These are phyloP conservation scores for Saccharomycodes ludwigii DNA, from an alignment of 805 yeast species.

Conservation along the genomic window DNA sequence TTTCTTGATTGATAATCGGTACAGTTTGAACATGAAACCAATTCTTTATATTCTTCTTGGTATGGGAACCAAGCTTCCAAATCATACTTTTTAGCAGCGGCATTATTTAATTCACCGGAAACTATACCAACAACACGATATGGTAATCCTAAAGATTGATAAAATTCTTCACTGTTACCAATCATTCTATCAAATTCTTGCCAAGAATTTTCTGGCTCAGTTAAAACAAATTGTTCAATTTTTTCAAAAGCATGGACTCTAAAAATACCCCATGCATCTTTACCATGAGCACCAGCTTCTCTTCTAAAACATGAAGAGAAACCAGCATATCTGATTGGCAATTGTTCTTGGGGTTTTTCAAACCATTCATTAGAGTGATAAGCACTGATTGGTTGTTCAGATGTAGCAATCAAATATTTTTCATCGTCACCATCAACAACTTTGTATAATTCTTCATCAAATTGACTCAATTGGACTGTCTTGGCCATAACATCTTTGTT, in stretches of 20 bases:
- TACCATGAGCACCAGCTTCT: conserved; percentile 99
- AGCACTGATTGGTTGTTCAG: conserved; percentile 98
- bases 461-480: conserved; percentile 95
- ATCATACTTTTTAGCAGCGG: conserved; percentile 98
- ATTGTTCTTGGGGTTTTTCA: conserved; percentile 91
- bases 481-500: conserved; percentile 99
- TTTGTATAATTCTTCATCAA: conserved; percentile 96
- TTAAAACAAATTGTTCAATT: conserved; percentile 88
- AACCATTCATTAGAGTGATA: conserved; percentile 98
- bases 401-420: conserved; percentile 94
- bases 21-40: conserved; percentile 97
- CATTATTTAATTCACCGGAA: conserved; percentile 96
- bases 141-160: conserved; percentile 83
- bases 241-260: conserved; percentile 98
- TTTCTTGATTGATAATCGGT: conserved; percentile 98
- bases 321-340: conserved; percentile 95
- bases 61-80: conserved; percentile 99
- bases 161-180: conserved; percentile 79
- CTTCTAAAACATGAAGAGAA: conserved; percentile 98
- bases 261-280: conserved; percentile 99
- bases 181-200: conserved; percentile 95
- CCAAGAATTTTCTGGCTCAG: conserved; percentile 99
- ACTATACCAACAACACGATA: conserved; percentile 97
- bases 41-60: conserved; percentile 96
- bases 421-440: conserved; percentile 96